Conservation (phyloP, 148 eudicot species). For the Cornus florida region DNA sequence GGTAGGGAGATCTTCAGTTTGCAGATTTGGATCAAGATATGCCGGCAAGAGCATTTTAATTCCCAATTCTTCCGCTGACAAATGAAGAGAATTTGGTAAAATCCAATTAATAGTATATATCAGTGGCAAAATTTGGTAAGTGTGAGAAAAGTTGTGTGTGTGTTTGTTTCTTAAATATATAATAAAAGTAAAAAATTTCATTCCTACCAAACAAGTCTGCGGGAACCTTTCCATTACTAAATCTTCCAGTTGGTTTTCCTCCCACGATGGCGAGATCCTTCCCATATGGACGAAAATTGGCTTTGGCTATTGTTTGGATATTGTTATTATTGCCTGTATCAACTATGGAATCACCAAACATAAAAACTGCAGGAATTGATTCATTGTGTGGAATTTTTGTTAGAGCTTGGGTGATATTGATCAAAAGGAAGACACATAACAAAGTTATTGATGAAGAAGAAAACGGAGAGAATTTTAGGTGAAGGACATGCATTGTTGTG, state of each 20-base stretch:
- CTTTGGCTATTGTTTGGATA: conserved; percentile 31
- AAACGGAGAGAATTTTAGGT: background rate
- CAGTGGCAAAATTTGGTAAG: too few species aligned
- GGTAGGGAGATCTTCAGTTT: conserved; percentile 34
- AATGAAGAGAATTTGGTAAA: background rate
- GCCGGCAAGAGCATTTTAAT: conserved; percentile 43
- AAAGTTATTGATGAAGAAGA: background rate
- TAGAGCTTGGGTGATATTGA: conserved; percentile 4
- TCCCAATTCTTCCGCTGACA: conserved; percentile 36
- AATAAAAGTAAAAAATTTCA: background rate
- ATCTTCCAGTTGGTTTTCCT: conserved; percentile 46
- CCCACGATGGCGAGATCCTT: conserved; percentile 42
- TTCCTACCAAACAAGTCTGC: conserved; percentile 35
- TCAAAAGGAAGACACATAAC: background rate
- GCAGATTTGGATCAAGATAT: conserved; percentile 42
- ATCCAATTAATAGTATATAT: background rate
- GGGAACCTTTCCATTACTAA: conserved; percentile 48
- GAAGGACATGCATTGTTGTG: background rate
- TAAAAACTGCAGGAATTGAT: conserved; percentile 46
- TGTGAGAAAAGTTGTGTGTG: too few species aligned
- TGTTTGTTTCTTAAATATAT: too few species aligned
- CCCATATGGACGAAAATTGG: conserved; percentile 55
- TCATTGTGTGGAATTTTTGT: conserved; percentile 15
- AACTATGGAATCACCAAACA: conserved; percentile 77
- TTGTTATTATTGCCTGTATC: too few species aligned